Conservation (phyloP, 192 early-diverging fungal genomes). For the Fimicolochytrium jonesii region DNA sequence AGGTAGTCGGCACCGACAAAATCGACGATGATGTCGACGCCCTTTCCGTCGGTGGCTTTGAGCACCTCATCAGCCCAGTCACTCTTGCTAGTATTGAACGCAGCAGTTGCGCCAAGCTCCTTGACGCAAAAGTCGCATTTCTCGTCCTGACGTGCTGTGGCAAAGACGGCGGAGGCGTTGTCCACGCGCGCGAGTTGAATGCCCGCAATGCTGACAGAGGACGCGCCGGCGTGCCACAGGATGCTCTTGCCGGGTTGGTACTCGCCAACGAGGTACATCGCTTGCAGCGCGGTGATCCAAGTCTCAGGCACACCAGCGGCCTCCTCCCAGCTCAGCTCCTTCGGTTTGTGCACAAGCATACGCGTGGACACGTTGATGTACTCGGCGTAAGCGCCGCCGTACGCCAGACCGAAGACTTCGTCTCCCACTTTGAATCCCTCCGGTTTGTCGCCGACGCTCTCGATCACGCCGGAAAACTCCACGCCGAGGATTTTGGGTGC, state of each 20-base stretch:
- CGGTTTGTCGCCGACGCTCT: conserved; percentile 39
- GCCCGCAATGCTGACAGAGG: conserved; percentile 80
- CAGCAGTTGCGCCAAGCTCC: conserved; percentile 71
- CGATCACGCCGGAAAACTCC: conserved; percentile 66
- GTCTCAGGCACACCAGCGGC: conserved; percentile 77
- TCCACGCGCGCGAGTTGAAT: conserved; percentile 94
- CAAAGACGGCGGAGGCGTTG: too few relatives aligned
- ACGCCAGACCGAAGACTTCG: conserved; percentile 71
- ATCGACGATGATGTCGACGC: conserved; percentile 78
- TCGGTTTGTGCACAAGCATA: conserved; percentile 54
- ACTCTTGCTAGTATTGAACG: conserved; percentile 74
- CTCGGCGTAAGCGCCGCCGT: conserved; percentile 78
- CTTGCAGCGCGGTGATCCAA: conserved; percentile 79
- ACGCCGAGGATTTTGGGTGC: conserved; percentile 68
- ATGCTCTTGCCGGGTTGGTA: conserved; percentile 70
- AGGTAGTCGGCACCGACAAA: conserved; percentile 66
- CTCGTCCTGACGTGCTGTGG: conserved; percentile 68
- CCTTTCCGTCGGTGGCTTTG: conserved; percentile 64
- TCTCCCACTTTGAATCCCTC: conserved; percentile 55
- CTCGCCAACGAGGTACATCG: conserved; percentile 73
- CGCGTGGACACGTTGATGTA: not conserved
- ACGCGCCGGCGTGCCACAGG: conserved; percentile 86
- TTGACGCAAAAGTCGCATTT: conserved; percentile 70
- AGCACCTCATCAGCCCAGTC: conserved; percentile 60
- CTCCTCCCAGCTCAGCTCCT: conserved; percentile 61